Evolutionary conservation across 2,329 filamentous ascomycete genomes (phyloP).

Genomic region (Coniosporium tulheliwenetii): DNA sequence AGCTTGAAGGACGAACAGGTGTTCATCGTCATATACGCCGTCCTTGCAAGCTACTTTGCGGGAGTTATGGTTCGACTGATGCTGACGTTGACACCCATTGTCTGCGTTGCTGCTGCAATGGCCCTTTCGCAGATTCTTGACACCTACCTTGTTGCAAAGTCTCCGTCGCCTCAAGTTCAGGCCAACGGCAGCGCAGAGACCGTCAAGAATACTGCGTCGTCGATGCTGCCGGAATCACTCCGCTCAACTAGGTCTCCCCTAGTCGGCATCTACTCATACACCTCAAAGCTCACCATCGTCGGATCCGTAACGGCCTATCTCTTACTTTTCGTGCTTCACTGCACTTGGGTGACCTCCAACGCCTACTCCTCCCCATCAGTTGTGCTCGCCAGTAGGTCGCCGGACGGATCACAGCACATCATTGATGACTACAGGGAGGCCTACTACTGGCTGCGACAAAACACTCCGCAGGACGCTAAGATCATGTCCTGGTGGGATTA

Average conservation of each 20-base stretch:
- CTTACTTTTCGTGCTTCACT: slow-evolving; percentile 87
- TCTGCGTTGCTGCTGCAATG: slow-evolving; percentile 86
- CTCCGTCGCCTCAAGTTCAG: slow-evolving; percentile 39
- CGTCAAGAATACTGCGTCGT: slow-evolving; percentile 39
- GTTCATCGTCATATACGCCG: slow-evolving; percentile 92
- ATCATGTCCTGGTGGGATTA: slow-evolving; percentile 99
- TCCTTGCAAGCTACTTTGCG: slow-evolving; percentile 93
- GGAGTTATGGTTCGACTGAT: slow-evolving; percentile 99
- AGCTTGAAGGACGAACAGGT: slow-evolving; percentile 90
- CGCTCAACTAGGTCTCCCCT: slow-evolving; percentile 56
- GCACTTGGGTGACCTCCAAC: slow-evolving; percentile 98
- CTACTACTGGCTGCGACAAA: slow-evolving; percentile 98
- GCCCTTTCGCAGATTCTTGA: slow-evolving; percentile 79
- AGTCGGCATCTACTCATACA: slow-evolving; percentile 66
- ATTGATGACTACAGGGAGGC: slow-evolving; percentile 99
- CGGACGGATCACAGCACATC: slow-evolving; percentile 92
- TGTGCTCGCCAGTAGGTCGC: slow-evolving; percentile 78
- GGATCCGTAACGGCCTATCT: slow-evolving; percentile 63
- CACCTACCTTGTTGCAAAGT: slow-evolving; percentile 56
- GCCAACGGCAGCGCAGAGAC: slow-evolving; percentile 26
- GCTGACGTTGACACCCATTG: slow-evolving; percentile 90
- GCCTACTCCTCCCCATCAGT: slow-evolving; percentile 98
- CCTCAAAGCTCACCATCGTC: slow-evolving; percentile 69
- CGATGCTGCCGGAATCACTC: slow-evolving; percentile 37
- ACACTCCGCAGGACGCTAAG: slow-evolving; percentile 88